Conservation (phyloP, 495 filamentous ascomycete genomes). For the Penicillium cataractarum region DNA sequence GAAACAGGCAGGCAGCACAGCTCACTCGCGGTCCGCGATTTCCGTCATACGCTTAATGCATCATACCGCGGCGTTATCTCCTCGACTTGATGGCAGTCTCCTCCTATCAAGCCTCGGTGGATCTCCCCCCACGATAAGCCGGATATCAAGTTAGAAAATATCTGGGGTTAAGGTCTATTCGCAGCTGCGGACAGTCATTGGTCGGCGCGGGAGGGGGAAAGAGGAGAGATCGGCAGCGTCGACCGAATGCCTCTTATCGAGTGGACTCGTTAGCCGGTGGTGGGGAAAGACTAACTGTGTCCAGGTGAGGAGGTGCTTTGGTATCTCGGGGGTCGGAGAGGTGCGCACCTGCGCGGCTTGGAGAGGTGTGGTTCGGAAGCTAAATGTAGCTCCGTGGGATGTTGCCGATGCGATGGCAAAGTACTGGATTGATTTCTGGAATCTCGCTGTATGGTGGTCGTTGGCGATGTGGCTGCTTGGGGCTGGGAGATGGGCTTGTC, state of each 20-base stretch:
- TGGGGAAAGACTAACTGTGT: not conserved
- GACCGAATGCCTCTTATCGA: not conserved
- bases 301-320: not conserved
- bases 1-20: not conserved
- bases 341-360: no score
- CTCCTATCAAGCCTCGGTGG: slow-evolving; percentile 28
- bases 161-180: slow-evolving; percentile 24
- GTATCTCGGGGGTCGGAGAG: not conserved
- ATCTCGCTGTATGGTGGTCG: not conserved
- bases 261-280: not conserved
- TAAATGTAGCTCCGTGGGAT: slow-evolving; percentile 1
- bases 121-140: slow-evolving; percentile 30
- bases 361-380: not conserved
- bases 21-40: not conserved
- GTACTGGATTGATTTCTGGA: no score
- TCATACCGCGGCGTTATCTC: slow-evolving; percentile 10
- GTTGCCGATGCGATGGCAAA: not conserved
- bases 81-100: not conserved
- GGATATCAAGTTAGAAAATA: slow-evolving; percentile 6
- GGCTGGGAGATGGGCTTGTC: slow-evolving; percentile 3
- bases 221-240: slow-evolving; percentile 29
- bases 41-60: not conserved
- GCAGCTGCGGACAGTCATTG: slow-evolving; percentile 17
- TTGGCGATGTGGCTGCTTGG: not conserved
- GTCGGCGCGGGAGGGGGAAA: slow-evolving; percentile 17